phyloP scores from a whole-genome alignment of 2,329 filamentous ascomycete genomes.

The Lachnellula occidentalis region DNA sequence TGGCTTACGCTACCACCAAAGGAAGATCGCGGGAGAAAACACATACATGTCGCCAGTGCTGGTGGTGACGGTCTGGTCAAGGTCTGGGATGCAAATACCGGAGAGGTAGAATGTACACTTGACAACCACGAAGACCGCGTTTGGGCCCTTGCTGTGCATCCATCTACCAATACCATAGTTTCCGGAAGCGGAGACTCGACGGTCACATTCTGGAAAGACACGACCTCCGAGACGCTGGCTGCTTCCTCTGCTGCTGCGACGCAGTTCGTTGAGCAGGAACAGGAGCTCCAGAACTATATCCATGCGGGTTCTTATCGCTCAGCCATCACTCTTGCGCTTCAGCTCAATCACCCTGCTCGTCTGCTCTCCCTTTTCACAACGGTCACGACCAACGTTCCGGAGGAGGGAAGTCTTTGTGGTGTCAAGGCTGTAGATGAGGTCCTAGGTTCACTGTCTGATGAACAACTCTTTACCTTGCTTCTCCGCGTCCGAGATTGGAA shows the following conservation, averaged over 20 bases:
- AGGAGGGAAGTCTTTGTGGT: constrained; percentile 59
- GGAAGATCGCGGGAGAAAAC: constrained; percentile 50
- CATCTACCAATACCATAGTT: constrained; percentile 65
- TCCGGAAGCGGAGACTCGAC: constrained; percentile 91
- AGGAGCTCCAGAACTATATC: constrained; percentile 89
- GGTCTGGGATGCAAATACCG: constrained; percentile 84
- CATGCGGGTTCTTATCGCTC: constrained; percentile 83
- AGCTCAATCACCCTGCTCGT: constrained; percentile 88
- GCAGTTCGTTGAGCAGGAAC: constrained; percentile 85
- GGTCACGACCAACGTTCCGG: constrained; percentile 58
- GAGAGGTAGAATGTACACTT: constrained; percentile 81
- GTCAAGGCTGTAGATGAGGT: constrained; percentile 74
- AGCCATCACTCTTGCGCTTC: constrained; percentile 84
- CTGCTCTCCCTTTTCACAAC: constrained; percentile 78
- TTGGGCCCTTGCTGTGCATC: constrained; percentile 77
- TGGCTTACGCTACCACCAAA: constrained; percentile 62
- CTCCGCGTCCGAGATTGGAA: constrained; percentile 92
- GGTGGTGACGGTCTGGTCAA: constrained; percentile 94
- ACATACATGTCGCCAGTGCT: constrained; percentile 73
- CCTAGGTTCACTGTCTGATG: constrained; percentile 68
- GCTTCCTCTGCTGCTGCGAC: constrained; percentile 69
- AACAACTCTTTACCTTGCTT: constrained; percentile 80
- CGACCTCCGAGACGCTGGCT: constrained; percentile 71
- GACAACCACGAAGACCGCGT: constrained; percentile 97
- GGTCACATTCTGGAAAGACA: constrained; percentile 94